These are phyloP conservation scores for Selaginella tamariscina DNA, from an alignment of 75 land plant species.

Conservation along the genomic window DNA sequence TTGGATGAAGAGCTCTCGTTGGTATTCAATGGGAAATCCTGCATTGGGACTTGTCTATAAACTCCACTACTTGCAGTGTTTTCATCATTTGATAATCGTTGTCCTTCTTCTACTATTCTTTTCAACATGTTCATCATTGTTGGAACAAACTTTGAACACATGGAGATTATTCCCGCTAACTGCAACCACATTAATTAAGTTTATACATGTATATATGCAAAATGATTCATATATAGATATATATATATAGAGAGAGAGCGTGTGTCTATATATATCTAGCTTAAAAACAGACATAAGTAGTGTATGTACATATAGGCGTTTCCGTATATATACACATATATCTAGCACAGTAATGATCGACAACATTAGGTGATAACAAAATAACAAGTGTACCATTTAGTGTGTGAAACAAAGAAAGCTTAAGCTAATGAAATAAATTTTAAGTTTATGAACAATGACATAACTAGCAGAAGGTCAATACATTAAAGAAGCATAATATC, in stretches of 20 bases:
- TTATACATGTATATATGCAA: no score
- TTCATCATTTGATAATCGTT: constrained; percentile 8
- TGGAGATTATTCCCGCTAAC: neutral
- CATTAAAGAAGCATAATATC: no score
- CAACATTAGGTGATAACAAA: neutral
- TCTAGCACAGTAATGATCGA: neutral
- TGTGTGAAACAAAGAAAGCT: no score
- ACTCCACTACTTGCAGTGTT: neutral
- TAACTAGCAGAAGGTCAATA: no score
- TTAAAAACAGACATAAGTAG: neutral
- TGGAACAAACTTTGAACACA: constrained; percentile 1
- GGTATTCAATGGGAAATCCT: neutral
- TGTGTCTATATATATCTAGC: neutral
- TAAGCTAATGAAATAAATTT: no score
- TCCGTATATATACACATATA: no score
- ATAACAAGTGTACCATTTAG: neutral
- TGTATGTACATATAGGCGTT: no score
- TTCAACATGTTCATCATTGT: neutral
- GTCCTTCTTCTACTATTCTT: neutral
- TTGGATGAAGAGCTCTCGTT: neutral
- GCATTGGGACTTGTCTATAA: constrained; percentile 2
- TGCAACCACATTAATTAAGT: constrained; percentile 1
- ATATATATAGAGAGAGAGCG: constrained; percentile 7
- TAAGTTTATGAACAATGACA: no score
- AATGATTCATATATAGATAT: no score